phyloP scores from a whole-genome alignment of 305 asterid species.

The Andrographis paniculata region DNA sequence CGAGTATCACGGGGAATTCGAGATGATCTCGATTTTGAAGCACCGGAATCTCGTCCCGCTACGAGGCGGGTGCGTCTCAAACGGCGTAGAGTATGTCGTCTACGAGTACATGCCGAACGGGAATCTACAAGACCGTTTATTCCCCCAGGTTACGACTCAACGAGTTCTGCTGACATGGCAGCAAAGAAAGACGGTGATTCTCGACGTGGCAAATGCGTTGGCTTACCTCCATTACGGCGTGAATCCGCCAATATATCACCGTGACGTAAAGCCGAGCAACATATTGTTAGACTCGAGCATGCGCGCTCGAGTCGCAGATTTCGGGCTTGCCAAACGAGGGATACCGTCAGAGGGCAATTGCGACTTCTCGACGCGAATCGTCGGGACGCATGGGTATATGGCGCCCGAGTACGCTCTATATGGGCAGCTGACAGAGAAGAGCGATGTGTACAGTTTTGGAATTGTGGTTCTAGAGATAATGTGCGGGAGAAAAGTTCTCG shows the following conservation, averaged over 20 bases:
- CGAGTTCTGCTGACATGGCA: slow-evolving; percentile 35
- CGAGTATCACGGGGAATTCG: slow-evolving; percentile 43
- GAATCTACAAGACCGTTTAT: slow-evolving; percentile 34
- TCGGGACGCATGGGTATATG: slow-evolving; percentile 57
- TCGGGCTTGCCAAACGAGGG: slow-evolving; percentile 45
- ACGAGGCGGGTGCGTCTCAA: slow-evolving; percentile 36
- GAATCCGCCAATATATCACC: slow-evolving; percentile 50
- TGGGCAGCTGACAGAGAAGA: slow-evolving; percentile 53
- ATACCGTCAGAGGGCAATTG: slow-evolving; percentile 21
- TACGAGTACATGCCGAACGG: slow-evolving; percentile 64
- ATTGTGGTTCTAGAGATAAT: slow-evolving; percentile 43
- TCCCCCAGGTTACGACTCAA: slow-evolving; percentile 9
- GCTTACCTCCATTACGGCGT: slow-evolving; percentile 58
- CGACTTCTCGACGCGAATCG: slow-evolving; percentile 35
- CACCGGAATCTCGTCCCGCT: slow-evolving; percentile 51
- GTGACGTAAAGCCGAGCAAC: slow-evolving; percentile 61
- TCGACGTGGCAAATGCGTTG: slow-evolving; percentile 57
- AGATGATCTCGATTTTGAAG: slow-evolving; percentile 40
- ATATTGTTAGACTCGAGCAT: slow-evolving; percentile 39
- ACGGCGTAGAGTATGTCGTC: slow-evolving; percentile 31
- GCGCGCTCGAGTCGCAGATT: slow-evolving; percentile 58
- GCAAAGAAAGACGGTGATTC: slow-evolving; percentile 42
- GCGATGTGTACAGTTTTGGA: too few species aligned
- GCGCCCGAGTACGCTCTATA: slow-evolving; percentile 63
- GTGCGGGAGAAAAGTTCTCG: slow-evolving; percentile 51